These are phyloP conservation scores for Ruellia speciosa DNA, from an alignment of 305 asterid genomes.

Conservation along the genomic window DNA sequence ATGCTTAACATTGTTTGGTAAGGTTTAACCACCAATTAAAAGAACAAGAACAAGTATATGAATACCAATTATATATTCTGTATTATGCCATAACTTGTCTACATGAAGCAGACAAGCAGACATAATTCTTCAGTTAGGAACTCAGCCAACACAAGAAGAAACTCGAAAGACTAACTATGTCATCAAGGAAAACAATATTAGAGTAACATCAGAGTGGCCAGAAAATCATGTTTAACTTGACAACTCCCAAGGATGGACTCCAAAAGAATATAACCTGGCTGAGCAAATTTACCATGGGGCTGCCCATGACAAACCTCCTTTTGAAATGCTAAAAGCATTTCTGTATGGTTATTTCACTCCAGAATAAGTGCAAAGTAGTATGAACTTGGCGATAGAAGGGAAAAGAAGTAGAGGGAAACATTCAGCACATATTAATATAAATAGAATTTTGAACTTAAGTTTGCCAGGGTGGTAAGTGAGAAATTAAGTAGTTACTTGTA, in stretches of 20 bases:
- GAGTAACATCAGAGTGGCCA: too few relatives aligned
- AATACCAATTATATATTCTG: too few relatives aligned
- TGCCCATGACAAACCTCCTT: slow-evolving; percentile 4
- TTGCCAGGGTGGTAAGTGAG: slow-evolving; percentile 20
- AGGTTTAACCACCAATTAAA: too few relatives aligned
- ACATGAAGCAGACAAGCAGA: too few relatives aligned
- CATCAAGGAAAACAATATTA: too few relatives aligned
- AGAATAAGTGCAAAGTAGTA: background rate
- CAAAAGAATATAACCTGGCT: too few relatives aligned
- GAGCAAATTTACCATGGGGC: slow-evolving; percentile 11
- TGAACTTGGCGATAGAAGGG: slow-evolving; percentile 3
- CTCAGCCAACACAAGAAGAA: background rate
- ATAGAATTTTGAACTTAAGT: slow-evolving; percentile 12
- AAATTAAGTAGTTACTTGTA: slow-evolving; percentile 59
- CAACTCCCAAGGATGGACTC: too few relatives aligned
- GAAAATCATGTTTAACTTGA: too few relatives aligned
- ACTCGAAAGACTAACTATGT: slow-evolving; percentile 7
- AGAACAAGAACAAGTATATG: too few relatives aligned
- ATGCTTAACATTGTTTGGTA: too few relatives aligned
- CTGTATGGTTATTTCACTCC: background rate
- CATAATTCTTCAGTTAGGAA: too few relatives aligned
- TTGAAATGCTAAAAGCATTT: background rate
- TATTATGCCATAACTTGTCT: too few relatives aligned
- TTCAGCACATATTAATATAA: slow-evolving; percentile 1
- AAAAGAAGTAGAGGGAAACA: background rate